Evolutionary conservation across 805 yeast species (phyloP).

Genomic region (Kluyveromyces nonfermentans): DNA sequence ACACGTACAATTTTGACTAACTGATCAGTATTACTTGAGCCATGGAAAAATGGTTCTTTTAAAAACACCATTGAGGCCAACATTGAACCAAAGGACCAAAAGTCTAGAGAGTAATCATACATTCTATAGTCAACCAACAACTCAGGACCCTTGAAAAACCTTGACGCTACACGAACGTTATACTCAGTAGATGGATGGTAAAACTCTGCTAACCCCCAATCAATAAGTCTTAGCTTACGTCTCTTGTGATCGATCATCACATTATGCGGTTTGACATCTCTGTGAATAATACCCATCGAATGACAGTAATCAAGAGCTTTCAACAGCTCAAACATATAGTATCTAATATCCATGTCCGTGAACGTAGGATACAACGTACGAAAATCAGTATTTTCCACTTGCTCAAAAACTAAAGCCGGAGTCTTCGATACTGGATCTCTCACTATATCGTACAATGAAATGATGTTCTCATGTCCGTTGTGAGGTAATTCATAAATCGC

Average conservation of each 20-base stretch:
- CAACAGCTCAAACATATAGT: slow-evolving; percentile 70
- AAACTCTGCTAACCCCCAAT: slow-evolving; percentile 95
- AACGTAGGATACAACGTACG: slow-evolving; percentile 73
- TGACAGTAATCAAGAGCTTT: slow-evolving; percentile 84
- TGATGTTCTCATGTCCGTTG: slow-evolving; percentile 51
- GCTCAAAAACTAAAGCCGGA: slow-evolving; percentile 82
- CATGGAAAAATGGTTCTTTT: slow-evolving; percentile 88
- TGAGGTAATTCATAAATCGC: slow-evolving; percentile 26
- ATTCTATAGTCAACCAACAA: slow-evolving; percentile 73
- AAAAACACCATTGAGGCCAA: slow-evolving; percentile 83
- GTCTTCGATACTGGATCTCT: slow-evolving; percentile 71
- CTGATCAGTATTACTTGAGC: slow-evolving; percentile 85
- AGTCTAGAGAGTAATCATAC: slow-evolving; percentile 84
- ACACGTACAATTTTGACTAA: slow-evolving; percentile 82
- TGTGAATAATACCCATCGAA: slow-evolving; percentile 91
- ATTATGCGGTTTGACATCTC: slow-evolving; percentile 94
- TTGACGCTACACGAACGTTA: slow-evolving; percentile 87
- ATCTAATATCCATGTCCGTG: slow-evolving; percentile 65
- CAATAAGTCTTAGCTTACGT: slow-evolving; percentile 67
- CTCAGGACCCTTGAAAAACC: slow-evolving; percentile 93
- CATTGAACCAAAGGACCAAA: slow-evolving; percentile 94
- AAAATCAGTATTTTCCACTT: slow-evolving; percentile 75
- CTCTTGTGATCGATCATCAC: slow-evolving; percentile 84
- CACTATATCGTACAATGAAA: slow-evolving; percentile 70
- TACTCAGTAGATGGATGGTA: slow-evolving; percentile 84